A percentile compares a stretch with the other conserved stretches of the same genome.
phyloP scores from a whole-genome alignment of 2,329 filamentous ascomycete genomes.

The Aspergillus ochraceoroseus region DNA sequence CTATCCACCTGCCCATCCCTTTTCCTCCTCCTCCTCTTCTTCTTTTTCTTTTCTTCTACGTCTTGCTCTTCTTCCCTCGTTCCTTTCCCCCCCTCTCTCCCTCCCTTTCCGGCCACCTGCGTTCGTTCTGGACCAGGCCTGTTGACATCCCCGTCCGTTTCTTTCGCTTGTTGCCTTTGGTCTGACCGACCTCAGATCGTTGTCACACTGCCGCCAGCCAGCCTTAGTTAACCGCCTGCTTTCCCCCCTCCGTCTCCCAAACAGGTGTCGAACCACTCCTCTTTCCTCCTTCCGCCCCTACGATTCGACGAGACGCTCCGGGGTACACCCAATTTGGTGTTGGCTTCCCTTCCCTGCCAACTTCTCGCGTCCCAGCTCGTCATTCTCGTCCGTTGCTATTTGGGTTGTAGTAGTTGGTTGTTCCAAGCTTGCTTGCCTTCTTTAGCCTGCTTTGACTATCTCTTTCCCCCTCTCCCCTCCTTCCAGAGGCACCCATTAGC shows the following conservation, averaged over 20 bases:
- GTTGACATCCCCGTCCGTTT: slow-evolving; percentile 20
- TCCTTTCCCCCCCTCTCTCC: slow-evolving; percentile 21
- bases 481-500: slow-evolving; percentile 14
- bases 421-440: slow-evolving; percentile 5
- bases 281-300: slow-evolving; percentile 14
- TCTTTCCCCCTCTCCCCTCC: slow-evolving; percentile 5
- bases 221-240: slow-evolving; percentile 25
- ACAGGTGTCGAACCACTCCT: slow-evolving; percentile 20
- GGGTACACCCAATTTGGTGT: slow-evolving; percentile 12
- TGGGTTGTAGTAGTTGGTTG: slow-evolving; percentile 8
- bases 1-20: slow-evolving; percentile 9
- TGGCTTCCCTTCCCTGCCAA: slow-evolving; percentile 11
- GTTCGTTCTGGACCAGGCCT: slow-evolving; percentile 20
- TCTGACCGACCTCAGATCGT: slow-evolving; percentile 24
- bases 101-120: slow-evolving; percentile 23
- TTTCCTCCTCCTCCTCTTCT: slow-evolving; percentile 11
- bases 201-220: slow-evolving; percentile 27
- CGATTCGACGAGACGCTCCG: slow-evolving; percentile 14
- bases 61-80: slow-evolving; percentile 26
- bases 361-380: slow-evolving; percentile 5
- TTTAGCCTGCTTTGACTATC: slow-evolving; percentile 10
- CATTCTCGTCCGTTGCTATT: slow-evolving; percentile 11
- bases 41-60: slow-evolving; percentile 17
- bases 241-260: slow-evolving; percentile 6
- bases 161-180: slow-evolving; percentile 24